These are phyloP conservation scores for Nemophila menziesii DNA, from an alignment of 257 asterid species.

Conservation along the genomic window DNA sequence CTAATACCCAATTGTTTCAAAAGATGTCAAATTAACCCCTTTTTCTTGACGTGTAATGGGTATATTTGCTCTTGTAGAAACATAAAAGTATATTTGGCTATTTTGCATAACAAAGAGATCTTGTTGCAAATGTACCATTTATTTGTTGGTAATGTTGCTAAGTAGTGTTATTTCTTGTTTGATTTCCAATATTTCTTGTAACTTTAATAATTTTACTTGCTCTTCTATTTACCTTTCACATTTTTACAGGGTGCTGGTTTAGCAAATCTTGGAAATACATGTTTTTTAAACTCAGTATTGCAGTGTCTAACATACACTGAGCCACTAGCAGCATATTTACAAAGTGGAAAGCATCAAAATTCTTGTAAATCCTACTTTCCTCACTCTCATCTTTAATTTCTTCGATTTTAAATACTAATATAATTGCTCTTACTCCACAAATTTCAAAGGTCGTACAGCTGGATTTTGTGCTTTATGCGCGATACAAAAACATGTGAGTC, in stretches of 20 bases:
- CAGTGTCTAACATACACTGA: constrained; percentile 96
- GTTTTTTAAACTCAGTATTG: constrained; percentile 85
- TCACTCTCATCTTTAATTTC: neutral
- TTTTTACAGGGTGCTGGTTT: constrained; percentile 88
- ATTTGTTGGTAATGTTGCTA: too few species aligned
- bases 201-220: too few species aligned
- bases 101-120: too few species aligned
- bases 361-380: constrained; percentile 55
- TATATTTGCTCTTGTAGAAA: too few species aligned
- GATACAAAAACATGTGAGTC: constrained; percentile 89
- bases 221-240: too few species aligned
- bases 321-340: constrained; percentile 94
- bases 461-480: constrained; percentile 99
- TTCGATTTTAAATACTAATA: neutral
- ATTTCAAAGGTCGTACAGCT: constrained; percentile 57
- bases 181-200: too few species aligned
- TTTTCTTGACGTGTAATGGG: too few species aligned
- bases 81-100: too few species aligned
- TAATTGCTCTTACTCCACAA: constrained; percentile 3
- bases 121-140: too few species aligned
- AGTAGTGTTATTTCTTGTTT: too few species aligned
- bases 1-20: too few species aligned
- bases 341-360: constrained; percentile 87
- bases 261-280: constrained; percentile 94
- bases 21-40: too few species aligned